A percentile compares a stretch with the other conserved stretches of the same genome.
These are phyloP conservation scores for Acer yangbiense DNA, from an alignment of 345 rosid species.

Conservation along the genomic window DNA sequence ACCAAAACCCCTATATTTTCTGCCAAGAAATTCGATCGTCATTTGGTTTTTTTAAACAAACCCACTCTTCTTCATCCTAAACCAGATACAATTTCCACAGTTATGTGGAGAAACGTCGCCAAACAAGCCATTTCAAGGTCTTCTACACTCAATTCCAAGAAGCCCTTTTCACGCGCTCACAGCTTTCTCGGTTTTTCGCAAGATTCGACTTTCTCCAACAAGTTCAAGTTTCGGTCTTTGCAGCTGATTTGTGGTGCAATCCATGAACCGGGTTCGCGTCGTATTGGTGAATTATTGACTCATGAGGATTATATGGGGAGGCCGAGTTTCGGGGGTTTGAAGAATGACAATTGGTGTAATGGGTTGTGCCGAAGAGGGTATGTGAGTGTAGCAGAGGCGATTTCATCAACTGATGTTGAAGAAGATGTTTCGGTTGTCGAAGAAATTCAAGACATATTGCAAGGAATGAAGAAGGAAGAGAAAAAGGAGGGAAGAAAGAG, in stretches of 20 bases:
- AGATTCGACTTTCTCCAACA: constrained; percentile 31
- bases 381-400: constrained; percentile 81
- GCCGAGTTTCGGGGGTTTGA: constrained; percentile 32
- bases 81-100: constrained; percentile 35
- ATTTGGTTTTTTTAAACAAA: constrained; percentile 30
- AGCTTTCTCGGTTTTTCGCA: constrained; percentile 38
- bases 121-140: constrained; percentile 47
- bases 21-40: constrained; percentile 31
- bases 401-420: constrained; percentile 74
- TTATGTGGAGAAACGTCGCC: constrained; percentile 81
- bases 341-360: constrained; percentile 31
- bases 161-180: constrained; percentile 29
- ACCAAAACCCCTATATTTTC: constrained; percentile 38
- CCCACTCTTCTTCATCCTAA: constrained; percentile 25
- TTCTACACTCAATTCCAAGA: constrained; percentile 19
- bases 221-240: constrained; percentile 22
- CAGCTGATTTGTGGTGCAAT: constrained; percentile 34
- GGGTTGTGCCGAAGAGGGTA: constrained; percentile 60
- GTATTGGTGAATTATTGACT: constrained; percentile 35
- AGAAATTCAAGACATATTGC: constrained; percentile 69
- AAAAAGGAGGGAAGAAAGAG: constrained; percentile 39
- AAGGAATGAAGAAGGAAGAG: constrained; percentile 61
- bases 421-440: constrained; percentile 60
- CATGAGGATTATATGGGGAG: constrained; percentile 37
- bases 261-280: constrained; percentile 32